phyloP scores from a whole-genome alignment of 1,139 yeast species.

The Saccharomycopsis hybrid region DNA sequence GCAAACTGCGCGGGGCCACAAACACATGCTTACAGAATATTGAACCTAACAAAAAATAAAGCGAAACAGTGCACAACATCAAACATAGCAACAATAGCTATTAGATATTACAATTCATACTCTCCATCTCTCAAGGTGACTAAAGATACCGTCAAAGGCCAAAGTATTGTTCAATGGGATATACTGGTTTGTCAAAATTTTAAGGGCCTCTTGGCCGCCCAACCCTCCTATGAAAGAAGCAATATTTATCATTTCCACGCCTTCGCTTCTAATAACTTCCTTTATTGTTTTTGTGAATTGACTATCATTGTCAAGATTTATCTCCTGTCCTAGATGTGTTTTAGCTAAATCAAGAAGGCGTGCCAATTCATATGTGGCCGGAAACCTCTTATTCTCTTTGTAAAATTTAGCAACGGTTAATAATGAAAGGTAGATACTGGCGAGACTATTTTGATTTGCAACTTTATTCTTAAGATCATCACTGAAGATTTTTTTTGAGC shows the following conservation, averaged over 20 bases:
- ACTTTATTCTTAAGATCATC: neutral
- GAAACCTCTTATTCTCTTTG: conserved; percentile 11
- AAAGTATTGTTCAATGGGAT: conserved; percentile 63
- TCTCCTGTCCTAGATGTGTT: neutral
- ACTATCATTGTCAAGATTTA: too few species aligned
- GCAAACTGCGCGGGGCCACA: too few species aligned
- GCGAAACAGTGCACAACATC: too few species aligned
- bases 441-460: neutral
- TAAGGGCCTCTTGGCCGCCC: conserved; percentile 75
- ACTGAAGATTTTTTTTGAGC: conserved; percentile 1
- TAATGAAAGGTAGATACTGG: conserved; percentile 27
- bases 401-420: conserved; percentile 23
- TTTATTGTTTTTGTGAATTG: conserved; percentile 23
- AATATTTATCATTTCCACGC: conserved; percentile 40
- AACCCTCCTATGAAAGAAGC: conserved; percentile 68
- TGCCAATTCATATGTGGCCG: conserved; percentile 16
- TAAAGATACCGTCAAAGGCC: conserved; percentile 63
- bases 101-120: neutral
- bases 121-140: conserved; percentile 44
- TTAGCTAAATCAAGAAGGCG: neutral
- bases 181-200: conserved; percentile 66
- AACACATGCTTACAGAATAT: too few species aligned
- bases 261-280: conserved; percentile 35
- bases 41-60: too few species aligned
- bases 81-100: too few species aligned